These are phyloP conservation scores for Penicillium thymicola DNA, from an alignment of 2,329 filamentous ascomycete species.

Conservation along the genomic window DNA sequence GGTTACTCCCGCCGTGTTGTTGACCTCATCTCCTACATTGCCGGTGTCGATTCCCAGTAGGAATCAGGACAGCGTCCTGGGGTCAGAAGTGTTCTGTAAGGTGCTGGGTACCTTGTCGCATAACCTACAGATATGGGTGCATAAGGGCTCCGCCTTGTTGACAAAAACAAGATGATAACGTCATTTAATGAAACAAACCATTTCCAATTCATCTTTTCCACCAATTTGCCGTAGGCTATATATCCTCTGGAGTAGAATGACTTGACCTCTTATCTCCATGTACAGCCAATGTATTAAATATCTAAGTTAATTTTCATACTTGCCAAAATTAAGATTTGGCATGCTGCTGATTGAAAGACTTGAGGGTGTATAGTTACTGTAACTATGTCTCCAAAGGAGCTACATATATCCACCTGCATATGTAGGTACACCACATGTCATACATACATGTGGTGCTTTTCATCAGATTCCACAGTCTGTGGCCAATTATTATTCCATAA, in stretches of 20 bases:
- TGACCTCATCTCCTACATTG: constrained; percentile 71
- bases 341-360: background rate
- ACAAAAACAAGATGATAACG: constrained; percentile 24
- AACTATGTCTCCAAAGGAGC: background rate
- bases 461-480: background rate
- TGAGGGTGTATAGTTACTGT: too few species aligned
- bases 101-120: constrained; percentile 11
- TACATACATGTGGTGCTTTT: too few species aligned
- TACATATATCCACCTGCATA: background rate
- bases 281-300: background rate
- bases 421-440: background rate
- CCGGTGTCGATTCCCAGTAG: constrained; percentile 65
- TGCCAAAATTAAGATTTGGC: background rate
- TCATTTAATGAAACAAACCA: constrained; percentile 29
- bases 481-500: background rate
- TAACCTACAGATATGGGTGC: background rate
- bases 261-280: background rate
- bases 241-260: background rate
- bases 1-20: constrained; percentile 96
- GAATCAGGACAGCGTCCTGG: constrained; percentile 35
- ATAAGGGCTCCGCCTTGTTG: constrained; percentile 5
- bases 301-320: background rate
- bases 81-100: constrained; percentile 37
- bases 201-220: constrained; percentile 16
- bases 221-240: background rate